A percentile compares a stretch with the other conserved stretches of the same genome.
phyloP scores from a whole-genome alignment of 805 yeast genomes.

The Priceomyces haplophilus region DNA sequence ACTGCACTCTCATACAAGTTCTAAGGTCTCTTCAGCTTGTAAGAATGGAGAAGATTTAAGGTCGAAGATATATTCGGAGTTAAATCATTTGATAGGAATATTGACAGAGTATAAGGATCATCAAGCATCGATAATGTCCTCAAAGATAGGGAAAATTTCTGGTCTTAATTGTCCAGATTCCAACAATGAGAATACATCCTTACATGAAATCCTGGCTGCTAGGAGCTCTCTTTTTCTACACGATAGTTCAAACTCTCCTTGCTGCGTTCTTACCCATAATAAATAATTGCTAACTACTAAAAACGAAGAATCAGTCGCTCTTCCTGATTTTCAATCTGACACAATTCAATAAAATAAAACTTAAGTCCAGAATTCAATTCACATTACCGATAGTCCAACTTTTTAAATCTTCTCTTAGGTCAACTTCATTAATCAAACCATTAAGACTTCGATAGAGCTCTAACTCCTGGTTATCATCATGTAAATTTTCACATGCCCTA shows the following conservation, averaged over 20 bases:
- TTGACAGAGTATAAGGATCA: conserved; percentile 1
- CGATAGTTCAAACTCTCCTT: background rate
- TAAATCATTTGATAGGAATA: conserved; percentile 4
- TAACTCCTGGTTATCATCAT: conserved; percentile 17
- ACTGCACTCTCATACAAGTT: background rate
- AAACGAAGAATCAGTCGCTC: no score
- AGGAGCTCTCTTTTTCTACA: background rate
- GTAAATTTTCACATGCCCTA: conserved; percentile 16
- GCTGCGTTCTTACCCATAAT: background rate
- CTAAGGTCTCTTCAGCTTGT: background rate
- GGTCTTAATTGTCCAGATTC: background rate
- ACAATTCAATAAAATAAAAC: no score
- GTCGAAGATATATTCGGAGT: background rate
- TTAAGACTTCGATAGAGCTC: conserved; percentile 22
- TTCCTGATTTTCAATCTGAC: no score
- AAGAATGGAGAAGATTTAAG: background rate
- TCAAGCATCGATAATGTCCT: background rate
- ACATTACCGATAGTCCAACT: conserved; percentile 27
- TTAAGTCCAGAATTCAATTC: background rate
- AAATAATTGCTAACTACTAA: no score
- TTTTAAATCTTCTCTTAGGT: conserved; percentile 34
- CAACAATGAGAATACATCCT: background rate
- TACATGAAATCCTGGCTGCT: background rate
- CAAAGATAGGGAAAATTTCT: background rate
- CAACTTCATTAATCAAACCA: conserved; percentile 38